Evolutionary conservation across 2,329 filamentous ascomycete genomes (phyloP).

Genomic region (Exophiala viscosa): DNA sequence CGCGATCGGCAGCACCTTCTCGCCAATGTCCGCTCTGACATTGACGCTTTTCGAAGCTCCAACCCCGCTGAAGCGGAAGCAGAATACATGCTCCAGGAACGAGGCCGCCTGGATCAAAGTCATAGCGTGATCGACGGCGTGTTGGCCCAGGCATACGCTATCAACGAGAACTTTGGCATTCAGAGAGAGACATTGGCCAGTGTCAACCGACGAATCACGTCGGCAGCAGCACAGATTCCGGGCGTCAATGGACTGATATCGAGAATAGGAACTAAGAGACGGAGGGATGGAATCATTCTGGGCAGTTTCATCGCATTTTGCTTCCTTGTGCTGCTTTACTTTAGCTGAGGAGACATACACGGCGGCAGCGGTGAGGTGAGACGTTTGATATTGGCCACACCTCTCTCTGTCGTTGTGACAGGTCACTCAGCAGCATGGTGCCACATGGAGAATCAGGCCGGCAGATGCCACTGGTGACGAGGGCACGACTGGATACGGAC

Average conservation of each 20-base stretch:
- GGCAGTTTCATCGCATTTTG: slow-evolving; percentile 88
- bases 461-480: no score
- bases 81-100: slow-evolving; percentile 95
- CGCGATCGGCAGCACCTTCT: slow-evolving; percentile 87
- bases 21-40: slow-evolving; percentile 85
- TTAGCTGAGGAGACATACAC: slow-evolving; percentile 10
- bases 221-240: slow-evolving; percentile 84
- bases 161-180: slow-evolving; percentile 83
- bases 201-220: slow-evolving; percentile 85
- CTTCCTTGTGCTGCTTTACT: slow-evolving; percentile 74
- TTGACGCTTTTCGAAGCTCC: slow-evolving; percentile 77
- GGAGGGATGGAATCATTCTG: slow-evolving; percentile 90
- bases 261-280: slow-evolving; percentile 90
- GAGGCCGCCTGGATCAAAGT: slow-evolving; percentile 78
- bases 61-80: slow-evolving; percentile 82
- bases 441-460: no score
- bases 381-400: no score
- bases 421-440: no score
- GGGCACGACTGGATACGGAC: no score
- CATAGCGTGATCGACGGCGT: slow-evolving; percentile 87
- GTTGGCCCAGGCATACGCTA: slow-evolving; percentile 90
- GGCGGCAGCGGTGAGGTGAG: no score
- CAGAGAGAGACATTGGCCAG: slow-evolving; percentile 84
- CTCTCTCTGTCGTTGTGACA: no score
- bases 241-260: slow-evolving; percentile 89